These are phyloP conservation scores for Starmerella cellae DNA, from an alignment of 805 yeast genomes.

Conservation along the genomic window DNA sequence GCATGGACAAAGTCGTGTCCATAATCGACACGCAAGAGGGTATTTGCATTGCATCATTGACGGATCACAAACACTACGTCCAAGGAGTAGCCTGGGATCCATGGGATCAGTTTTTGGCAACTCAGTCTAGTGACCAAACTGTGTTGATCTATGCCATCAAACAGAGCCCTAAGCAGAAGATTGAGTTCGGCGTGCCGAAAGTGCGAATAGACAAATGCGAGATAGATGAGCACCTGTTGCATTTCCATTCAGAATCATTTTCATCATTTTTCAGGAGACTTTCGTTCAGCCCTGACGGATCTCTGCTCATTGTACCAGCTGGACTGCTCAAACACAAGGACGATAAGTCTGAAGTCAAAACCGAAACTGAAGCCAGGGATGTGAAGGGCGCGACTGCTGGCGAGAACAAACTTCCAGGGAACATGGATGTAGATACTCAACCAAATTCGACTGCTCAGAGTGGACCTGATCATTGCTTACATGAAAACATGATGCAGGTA, in stretches of 20 bases:
- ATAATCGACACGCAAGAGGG: constrained; percentile 51
- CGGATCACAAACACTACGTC: constrained; percentile 75
- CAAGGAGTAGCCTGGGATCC: constrained; percentile 99
- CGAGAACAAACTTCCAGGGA: neutral
- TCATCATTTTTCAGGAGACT: constrained; percentile 83
- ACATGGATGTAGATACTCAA: neutral
- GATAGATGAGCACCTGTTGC: neutral
- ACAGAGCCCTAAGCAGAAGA: neutral
- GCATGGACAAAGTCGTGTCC: constrained; percentile 77
- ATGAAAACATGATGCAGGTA: neutral
- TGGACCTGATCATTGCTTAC: neutral
- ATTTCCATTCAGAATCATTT: constrained; percentile 61
- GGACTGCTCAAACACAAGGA: constrained; percentile 36
- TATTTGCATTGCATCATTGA: constrained; percentile 41
- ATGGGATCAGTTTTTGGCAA: constrained; percentile 53
- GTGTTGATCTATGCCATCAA: constrained; percentile 51
- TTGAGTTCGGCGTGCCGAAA: neutral
- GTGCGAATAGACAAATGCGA: constrained; percentile 5
- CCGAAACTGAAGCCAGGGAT: neutral
- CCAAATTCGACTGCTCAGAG: neutral
- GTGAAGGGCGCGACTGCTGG: neutral
- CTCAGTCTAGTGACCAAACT: constrained; percentile 82
- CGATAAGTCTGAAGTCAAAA: neutral
- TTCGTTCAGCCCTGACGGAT: constrained; percentile 83
- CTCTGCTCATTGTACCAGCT: constrained; percentile 60